phyloP scores from a whole-genome alignment of 148 eudicot genomes.

The Rhododendron vialii region DNA sequence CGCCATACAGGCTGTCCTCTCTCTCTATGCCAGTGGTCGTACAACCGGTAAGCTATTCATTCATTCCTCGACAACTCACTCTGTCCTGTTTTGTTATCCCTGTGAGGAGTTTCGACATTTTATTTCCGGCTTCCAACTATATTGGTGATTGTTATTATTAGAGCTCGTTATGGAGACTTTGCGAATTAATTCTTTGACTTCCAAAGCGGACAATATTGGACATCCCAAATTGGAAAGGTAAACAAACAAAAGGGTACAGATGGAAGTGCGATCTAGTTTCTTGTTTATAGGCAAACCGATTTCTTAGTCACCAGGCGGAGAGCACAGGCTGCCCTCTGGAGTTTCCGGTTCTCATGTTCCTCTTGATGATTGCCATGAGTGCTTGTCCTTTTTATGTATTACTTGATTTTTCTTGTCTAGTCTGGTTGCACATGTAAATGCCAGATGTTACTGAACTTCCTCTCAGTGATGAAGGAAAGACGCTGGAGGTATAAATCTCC shows the following conservation, averaged over 20 bases:
- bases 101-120: neutral
- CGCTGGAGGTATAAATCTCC: neutral
- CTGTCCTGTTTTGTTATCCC: neutral
- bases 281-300: neutral
- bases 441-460: neutral
- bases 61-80: neutral
- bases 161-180: neutral
- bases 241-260: neutral
- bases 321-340: neutral
- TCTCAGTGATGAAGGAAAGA: neutral
- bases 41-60: conserved; percentile 42
- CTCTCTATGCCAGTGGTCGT: conserved; percentile 60
- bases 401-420: neutral
- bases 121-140: no score
- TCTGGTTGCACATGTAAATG: neutral
- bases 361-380: neutral
- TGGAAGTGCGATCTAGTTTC: neutral
- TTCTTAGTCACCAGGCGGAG: neutral
- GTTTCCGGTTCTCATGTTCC: neutral
- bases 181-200: neutral
- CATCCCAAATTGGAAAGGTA: neutral
- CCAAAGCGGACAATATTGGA: neutral
- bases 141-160: neutral
- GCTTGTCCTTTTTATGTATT: neutral
- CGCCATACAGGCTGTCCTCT: conserved; percentile 58